These are phyloP conservation scores for Licmophora abbreviata DNA, from an alignment of 108 stramenopile species.

Conservation along the genomic window DNA sequence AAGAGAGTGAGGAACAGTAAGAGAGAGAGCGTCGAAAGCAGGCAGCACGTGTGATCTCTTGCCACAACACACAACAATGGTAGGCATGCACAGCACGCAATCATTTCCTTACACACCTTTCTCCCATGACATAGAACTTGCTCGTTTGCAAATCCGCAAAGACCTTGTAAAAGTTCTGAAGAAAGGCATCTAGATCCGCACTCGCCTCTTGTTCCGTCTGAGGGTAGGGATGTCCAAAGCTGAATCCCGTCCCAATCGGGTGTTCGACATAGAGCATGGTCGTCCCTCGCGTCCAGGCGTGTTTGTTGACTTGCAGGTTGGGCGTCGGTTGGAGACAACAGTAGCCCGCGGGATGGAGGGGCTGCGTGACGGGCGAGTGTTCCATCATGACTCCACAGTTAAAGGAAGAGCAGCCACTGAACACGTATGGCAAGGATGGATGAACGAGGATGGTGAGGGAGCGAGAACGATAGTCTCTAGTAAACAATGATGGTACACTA, in stretches of 20 bases:
- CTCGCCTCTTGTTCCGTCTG: conserved; percentile 32
- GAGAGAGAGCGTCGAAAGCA: too few relatives aligned
- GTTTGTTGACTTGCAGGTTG: conserved; percentile 15
- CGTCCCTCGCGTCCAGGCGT: conserved; percentile 36
- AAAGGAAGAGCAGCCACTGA: conserved; percentile 51
- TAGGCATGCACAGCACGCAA: too few relatives aligned
- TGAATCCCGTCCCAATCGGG: conserved; percentile 68
- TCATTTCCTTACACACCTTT: too few relatives aligned
- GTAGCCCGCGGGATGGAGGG: conserved; percentile 21
- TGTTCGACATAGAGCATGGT: conserved; percentile 76
- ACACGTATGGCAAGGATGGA: too few relatives aligned
- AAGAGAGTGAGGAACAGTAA: too few relatives aligned
- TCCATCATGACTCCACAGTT: conserved; percentile 43
- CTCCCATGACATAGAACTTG: conserved; percentile 15
- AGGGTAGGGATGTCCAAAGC: conserved; percentile 38
- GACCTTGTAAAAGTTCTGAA: conserved; percentile 30
- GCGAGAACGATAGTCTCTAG: too few relatives aligned
- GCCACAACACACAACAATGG: too few relatives aligned
- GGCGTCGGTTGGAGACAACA: conserved; percentile 9
- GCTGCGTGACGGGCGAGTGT: conserved; percentile 23
- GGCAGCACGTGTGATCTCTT: too few relatives aligned
- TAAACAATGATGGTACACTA: too few relatives aligned
- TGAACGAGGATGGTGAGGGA: too few relatives aligned
- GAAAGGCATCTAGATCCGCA: conserved; percentile 32
- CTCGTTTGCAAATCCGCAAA: conserved; percentile 12